Evolutionary conservation across 805 yeast genomes (phyloP).

Genomic region (Saccharomycopsis sp.): DNA sequence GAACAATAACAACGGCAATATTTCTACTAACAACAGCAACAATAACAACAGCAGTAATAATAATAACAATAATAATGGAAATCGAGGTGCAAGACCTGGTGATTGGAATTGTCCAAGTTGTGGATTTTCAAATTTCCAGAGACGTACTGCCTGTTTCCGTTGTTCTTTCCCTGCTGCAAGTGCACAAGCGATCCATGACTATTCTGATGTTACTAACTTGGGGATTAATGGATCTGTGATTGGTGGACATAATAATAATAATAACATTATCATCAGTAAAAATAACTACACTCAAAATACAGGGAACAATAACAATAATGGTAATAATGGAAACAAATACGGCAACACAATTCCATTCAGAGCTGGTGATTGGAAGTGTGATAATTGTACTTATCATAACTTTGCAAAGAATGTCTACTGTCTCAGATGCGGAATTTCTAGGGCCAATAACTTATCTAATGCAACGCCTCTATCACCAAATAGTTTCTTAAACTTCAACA

Average conservation of each 20-base stretch:
- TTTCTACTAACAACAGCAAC: neutral
- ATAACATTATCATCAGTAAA: slow-evolving; percentile 3
- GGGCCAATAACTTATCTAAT: slow-evolving; percentile 26
- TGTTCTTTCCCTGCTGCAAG: slow-evolving; percentile 83
- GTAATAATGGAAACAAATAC: slow-evolving; percentile 14
- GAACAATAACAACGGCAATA: slow-evolving; percentile 1
- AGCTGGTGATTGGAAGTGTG: slow-evolving; percentile 96
- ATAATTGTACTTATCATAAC: slow-evolving; percentile 79
- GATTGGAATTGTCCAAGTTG: slow-evolving; percentile 98
- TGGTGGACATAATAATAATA: slow-evolving; percentile 6
- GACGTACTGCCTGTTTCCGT: slow-evolving; percentile 89
- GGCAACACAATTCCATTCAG: slow-evolving; percentile 68
- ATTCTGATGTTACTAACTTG: slow-evolving; percentile 26
- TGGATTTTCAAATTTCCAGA: slow-evolving; percentile 90
- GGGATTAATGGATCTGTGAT: slow-evolving; percentile 11
- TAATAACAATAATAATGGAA: slow-evolving; percentile 50
- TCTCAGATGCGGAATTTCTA: slow-evolving; percentile 80
- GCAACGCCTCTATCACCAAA: slow-evolving; percentile 14
- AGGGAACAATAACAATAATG: slow-evolving; percentile 10
- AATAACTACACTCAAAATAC: slow-evolving; percentile 12
- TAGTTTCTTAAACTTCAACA: slow-evolving; percentile 3
- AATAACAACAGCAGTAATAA: neutral
- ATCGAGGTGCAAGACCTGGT: slow-evolving; percentile 66
- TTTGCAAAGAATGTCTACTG: slow-evolving; percentile 88
- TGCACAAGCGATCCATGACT: slow-evolving; percentile 63